Conservation (phyloP, 2,329 filamentous ascomycete species). For the Ophiostoma sp. region DNA sequence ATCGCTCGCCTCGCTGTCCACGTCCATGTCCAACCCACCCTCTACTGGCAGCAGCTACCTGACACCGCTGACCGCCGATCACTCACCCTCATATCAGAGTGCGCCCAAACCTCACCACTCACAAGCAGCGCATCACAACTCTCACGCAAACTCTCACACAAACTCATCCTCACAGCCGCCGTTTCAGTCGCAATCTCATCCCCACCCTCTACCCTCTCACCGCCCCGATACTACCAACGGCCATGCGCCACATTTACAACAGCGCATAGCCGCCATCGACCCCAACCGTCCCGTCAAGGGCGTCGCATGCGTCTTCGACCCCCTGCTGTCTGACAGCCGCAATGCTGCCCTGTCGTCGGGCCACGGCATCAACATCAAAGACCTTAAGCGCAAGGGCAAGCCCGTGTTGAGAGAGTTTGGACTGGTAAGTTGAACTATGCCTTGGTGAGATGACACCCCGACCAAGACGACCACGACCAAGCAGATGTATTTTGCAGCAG, state of each 20-base stretch:
- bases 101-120: no score
- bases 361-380: conserved; percentile 33
- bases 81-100: conserved; percentile 42
- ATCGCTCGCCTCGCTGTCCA: conserved; percentile 9
- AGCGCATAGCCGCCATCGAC: conserved; percentile 37
- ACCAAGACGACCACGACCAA: no score
- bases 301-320: conserved; percentile 15
- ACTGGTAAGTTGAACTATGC: conserved; percentile 51
- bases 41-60: conserved; percentile 38
- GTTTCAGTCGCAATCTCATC: not conserved
- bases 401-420: conserved; percentile 59
- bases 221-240: not conserved
- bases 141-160: not conserved
- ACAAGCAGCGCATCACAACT: no score
- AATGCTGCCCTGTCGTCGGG: not conserved
- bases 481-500: not conserved
- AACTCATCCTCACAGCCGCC: not conserved
- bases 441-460: no score
- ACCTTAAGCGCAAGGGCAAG: conserved; percentile 51
- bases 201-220: not conserved
- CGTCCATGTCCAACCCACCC: conserved; percentile 23
- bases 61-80: conserved; percentile 48
- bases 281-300: conserved; percentile 28
- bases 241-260: conserved; percentile 23
- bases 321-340: conserved; percentile 31